Conservation (phyloP, 192 early-diverging fungal genomes). For the Coemansia guatemalensis region DNA sequence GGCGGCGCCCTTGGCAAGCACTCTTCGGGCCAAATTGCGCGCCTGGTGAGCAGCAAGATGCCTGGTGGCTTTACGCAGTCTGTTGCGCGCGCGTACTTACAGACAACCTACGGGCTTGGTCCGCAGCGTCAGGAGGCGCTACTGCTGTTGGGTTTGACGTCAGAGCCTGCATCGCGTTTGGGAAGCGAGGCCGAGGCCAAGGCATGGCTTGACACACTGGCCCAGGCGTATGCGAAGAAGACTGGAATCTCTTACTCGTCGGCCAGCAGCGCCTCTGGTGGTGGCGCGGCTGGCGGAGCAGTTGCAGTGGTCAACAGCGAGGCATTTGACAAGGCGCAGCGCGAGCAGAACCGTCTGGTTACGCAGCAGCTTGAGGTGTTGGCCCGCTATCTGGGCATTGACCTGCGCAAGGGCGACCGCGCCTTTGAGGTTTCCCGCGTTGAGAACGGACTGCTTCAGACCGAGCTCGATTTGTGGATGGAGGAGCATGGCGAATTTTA, state of each 20-base stretch:
- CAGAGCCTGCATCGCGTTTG: constrained; percentile 83
- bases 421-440: constrained; percentile 67
- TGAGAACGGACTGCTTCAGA: constrained; percentile 67
- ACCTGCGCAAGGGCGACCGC: constrained; percentile 84
- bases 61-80: constrained; percentile 77
- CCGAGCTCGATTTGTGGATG: constrained; percentile 84
- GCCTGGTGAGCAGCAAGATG: constrained; percentile 83
- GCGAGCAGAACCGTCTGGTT: constrained; percentile 73
- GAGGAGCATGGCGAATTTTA: constrained; percentile 92
- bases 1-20: constrained; percentile 84
- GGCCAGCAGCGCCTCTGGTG: constrained; percentile 50
- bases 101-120: constrained; percentile 77
- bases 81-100: constrained; percentile 63
- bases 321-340: constrained; percentile 84
- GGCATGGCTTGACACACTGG: constrained; percentile 79
- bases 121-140: constrained; percentile 76
- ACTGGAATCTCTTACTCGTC: constrained; percentile 69
- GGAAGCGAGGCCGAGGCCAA: constrained; percentile 82
- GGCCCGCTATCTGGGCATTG: constrained; percentile 81
- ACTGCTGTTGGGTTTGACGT: constrained; percentile 76
- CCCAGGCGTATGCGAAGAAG: constrained; percentile 74
- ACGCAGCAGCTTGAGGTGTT: constrained; percentile 84
- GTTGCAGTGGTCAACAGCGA: constrained; percentile 84
- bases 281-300: constrained; percentile 9
- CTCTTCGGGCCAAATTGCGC: constrained; percentile 66